phyloP scores from a whole-genome alignment of 2,329 filamentous ascomycete species.

The Truncatella angustata region DNA sequence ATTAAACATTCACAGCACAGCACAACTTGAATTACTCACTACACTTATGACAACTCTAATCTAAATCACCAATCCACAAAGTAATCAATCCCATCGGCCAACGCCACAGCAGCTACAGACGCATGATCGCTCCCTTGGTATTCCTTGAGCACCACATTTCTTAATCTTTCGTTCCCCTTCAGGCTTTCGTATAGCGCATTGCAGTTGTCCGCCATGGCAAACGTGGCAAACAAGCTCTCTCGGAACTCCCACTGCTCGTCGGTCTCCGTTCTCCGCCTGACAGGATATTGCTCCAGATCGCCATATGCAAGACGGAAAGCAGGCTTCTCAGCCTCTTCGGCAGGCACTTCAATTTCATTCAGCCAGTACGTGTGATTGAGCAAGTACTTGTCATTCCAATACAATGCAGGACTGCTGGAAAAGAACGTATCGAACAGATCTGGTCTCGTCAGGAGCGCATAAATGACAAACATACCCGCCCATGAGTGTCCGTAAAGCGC shows the following conservation, averaged over 20 bases:
- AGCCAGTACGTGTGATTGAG: constrained; percentile 15
- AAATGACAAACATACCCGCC: constrained; percentile 22
- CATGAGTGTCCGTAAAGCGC: constrained; percentile 17
- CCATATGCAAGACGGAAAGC: constrained; percentile 22
- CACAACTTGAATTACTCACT: too few species aligned
- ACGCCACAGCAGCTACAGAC: neutral
- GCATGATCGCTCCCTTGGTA: neutral
- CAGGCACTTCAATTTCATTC: constrained; percentile 10
- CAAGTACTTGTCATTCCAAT: constrained; percentile 18
- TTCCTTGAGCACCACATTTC: neutral
- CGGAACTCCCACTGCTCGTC: constrained; percentile 17
- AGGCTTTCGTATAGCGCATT: constrained; percentile 8
- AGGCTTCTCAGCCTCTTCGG: constrained; percentile 10
- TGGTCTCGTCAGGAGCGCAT: constrained; percentile 18
- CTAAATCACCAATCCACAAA: neutral
- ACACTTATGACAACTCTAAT: too few species aligned
- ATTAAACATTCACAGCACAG: neutral
- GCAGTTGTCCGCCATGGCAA: constrained; percentile 13
- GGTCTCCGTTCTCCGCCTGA: constrained; percentile 18
- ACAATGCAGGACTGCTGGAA: constrained; percentile 19
- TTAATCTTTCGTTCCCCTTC: neutral
- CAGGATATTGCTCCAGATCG: constrained; percentile 17
- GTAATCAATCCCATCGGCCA: neutral
- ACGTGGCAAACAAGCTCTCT: constrained; percentile 12
- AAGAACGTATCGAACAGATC: constrained; percentile 24